Conservation (phyloP, 306 rosid genomes). For the Vicia faba region DNA sequence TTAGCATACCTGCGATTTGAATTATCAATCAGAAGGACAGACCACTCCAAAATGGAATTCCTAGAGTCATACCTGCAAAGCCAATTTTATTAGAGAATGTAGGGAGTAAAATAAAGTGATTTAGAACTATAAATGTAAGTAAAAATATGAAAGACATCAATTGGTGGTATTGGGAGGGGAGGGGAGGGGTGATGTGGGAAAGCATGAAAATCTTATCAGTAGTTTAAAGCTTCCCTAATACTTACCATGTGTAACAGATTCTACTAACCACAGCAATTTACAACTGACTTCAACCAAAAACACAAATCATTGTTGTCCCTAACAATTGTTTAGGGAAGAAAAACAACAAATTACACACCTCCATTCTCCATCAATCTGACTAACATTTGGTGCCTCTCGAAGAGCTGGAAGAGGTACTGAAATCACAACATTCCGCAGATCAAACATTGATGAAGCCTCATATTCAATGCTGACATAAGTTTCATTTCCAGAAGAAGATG, state of each 20-base stretch:
- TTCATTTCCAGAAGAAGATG: slow-evolving; percentile 90
- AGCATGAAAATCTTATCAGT: not conserved
- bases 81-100: slow-evolving; percentile 25
- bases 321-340: not conserved
- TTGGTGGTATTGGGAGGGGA: not conserved
- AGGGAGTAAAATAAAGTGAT: slow-evolving; percentile 3
- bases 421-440: slow-evolving; percentile 68
- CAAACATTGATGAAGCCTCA: slow-evolving; percentile 85
- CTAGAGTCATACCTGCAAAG: slow-evolving; percentile 79
- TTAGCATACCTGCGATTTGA: slow-evolving; percentile 81
- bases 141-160: not conserved
- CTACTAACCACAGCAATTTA: slow-evolving; percentile 8
- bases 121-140: not conserved
- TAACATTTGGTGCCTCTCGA: slow-evolving; percentile 83
- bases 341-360: slow-evolving; percentile 47
- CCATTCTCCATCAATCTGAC: slow-evolving; percentile 88
- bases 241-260: not conserved
- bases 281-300: slow-evolving; percentile 9
- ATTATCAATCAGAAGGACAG: slow-evolving; percentile 80
- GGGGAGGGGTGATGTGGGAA: not conserved
- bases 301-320: slow-evolving; percentile 14
- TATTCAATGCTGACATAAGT: slow-evolving; percentile 94
- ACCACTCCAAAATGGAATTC: slow-evolving; percentile 90
- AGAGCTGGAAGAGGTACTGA: slow-evolving; percentile 96
- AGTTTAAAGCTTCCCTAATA: not conserved